Evolutionary conservation across 2,329 filamentous ascomycete species (phyloP), one percentile per base, ranked within the genome.

Genomic region (Fusarium zealandicum): DNA sequence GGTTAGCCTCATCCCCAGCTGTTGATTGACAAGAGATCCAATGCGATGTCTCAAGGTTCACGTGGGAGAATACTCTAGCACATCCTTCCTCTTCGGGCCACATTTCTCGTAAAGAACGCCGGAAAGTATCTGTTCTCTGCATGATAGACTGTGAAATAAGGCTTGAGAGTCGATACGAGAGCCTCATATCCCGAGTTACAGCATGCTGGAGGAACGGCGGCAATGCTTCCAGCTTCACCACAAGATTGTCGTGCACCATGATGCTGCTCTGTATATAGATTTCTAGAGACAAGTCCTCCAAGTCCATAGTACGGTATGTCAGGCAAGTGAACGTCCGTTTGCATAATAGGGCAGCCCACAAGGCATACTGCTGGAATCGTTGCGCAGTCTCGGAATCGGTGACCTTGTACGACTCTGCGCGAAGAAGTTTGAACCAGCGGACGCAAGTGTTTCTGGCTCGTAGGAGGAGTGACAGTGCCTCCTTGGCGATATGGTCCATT

Each of bases 261-360:
- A 69, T 57, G 3, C 65, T 65, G 20, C 64, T 63, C 22, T 69
- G 54, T 4, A 69, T 61, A 25, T 56, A 69, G 2, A 35, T 43
- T 7, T 59, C 43, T 5, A 69, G 47, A 4, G 56, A 49, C 1
- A 11, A 11, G 3, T 46, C 42, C 16, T 69, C 46, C 4, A 67
- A n/a, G 0, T n/a, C 13, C n/a, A 49, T 5, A 3, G 33, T 8
- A 1, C 30, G 33, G 9, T 46, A 37, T 0, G n/a, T n/a, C 9
- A 65, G 22, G 6, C 63, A 54, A 0, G 60, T 47, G 30, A 72
- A 76, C 0, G 74, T 76, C 4, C 69, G 64, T 22, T 75, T 76
- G 51, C 84, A 88, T 1, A 88, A 70, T 1, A 89, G 60, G 0
- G 84, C 80, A 0, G 84, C 80, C 71, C 79, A 80, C 1, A 88